Conservation (phyloP, 1,284 basidiomycete genomes). For the Peniophora sp. region DNA sequence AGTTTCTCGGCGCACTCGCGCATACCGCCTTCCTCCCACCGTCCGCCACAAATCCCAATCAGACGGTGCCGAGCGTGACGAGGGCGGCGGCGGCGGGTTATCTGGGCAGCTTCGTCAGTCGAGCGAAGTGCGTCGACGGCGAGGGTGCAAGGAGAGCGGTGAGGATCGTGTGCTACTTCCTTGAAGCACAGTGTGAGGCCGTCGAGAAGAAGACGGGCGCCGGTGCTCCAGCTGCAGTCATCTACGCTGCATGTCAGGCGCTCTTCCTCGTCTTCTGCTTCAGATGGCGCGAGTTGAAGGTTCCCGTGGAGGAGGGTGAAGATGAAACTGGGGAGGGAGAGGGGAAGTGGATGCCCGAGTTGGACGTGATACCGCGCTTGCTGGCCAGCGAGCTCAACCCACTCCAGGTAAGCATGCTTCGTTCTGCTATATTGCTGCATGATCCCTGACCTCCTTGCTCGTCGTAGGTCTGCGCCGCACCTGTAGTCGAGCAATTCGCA, state of each 20-base stretch:
- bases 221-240: conserved; percentile 43
- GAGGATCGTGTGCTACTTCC: conserved; percentile 76
- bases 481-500: conserved; percentile 94
- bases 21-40: conserved; percentile 68
- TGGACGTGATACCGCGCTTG: conserved; percentile 76
- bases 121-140: conserved; percentile 81
- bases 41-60: conserved; percentile 21
- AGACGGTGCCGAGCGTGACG: conserved; percentile 58
- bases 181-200: conserved; percentile 69
- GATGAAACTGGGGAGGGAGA: conserved; percentile 46
- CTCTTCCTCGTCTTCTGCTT: conserved; percentile 98
- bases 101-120: conserved; percentile 87
- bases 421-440: background rate
- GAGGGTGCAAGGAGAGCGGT: conserved; percentile 74
- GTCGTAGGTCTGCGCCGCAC: conserved; percentile 77
- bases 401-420: conserved; percentile 53
- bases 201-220: conserved; percentile 39
- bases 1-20: conserved; percentile 90
- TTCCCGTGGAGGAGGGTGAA: conserved; percentile 28
- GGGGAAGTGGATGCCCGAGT: conserved; percentile 79
- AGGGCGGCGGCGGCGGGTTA: conserved; percentile 88
- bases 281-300: conserved; percentile 78
- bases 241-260: conserved; percentile 92
- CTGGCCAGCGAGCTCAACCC: conserved; percentile 86
- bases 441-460: background rate